These are phyloP conservation scores for Murraya koenigii DNA, from an alignment of 345 rosid genomes.

Conservation along the genomic window DNA sequence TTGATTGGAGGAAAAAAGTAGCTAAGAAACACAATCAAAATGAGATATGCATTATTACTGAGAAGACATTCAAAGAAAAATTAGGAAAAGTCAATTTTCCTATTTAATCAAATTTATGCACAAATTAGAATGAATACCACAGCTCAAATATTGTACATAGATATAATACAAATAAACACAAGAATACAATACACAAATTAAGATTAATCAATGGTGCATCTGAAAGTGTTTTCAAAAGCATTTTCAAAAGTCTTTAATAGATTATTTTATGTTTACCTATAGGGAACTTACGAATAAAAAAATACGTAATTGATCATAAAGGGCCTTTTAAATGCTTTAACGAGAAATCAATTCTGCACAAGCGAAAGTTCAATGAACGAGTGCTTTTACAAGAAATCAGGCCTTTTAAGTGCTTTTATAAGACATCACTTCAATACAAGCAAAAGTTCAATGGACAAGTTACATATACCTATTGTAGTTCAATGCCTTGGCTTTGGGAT, in stretches of 20 bases:
- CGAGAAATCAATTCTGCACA: background rate
- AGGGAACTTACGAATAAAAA: background rate
- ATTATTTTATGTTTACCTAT: background rate
- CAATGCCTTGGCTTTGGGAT: conserved; percentile 39
- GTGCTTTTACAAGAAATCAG: no score
- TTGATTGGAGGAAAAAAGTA: background rate
- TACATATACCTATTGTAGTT: conserved; percentile 44
- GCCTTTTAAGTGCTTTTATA: background rate
- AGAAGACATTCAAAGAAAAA: background rate
- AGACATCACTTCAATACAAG: background rate
- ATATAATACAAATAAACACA: background rate
- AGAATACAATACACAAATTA: background rate
- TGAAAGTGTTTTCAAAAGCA: background rate
- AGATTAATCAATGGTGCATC: background rate
- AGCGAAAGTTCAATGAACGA: background rate
- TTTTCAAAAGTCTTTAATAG: background rate
- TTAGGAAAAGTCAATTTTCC: background rate
- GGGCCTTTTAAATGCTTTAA: background rate
- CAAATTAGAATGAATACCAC: background rate
- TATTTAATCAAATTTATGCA: background rate
- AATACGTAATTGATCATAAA: background rate
- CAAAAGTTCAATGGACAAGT: background rate
- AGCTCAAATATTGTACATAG: background rate
- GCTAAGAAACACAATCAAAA: background rate
- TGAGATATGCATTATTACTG: background rate